Evolutionary conservation across 805 yeast species (phyloP).

Genomic region (Ogataea neopini): DNA sequence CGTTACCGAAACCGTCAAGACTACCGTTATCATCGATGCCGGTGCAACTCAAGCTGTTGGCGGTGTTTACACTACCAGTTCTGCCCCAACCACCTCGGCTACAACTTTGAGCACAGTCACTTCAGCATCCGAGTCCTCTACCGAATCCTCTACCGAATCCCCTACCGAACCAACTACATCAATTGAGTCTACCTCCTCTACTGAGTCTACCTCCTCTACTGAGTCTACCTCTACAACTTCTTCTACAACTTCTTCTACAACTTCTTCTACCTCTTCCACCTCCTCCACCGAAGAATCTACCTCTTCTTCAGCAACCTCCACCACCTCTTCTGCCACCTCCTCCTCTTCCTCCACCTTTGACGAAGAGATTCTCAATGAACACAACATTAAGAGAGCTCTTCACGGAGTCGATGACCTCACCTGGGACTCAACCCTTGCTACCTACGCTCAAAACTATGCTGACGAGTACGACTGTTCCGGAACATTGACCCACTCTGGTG

Average conservation of each 20-base stretch:
- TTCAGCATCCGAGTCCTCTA: slow-evolving; percentile 9
- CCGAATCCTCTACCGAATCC: too few relatives aligned
- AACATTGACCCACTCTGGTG: slow-evolving; percentile 59
- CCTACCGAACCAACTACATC: slow-evolving; percentile 6
- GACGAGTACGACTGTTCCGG: slow-evolving; percentile 58
- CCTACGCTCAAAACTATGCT: slow-evolving; percentile 62
- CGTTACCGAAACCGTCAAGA: slow-evolving; percentile 27
- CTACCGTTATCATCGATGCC: slow-evolving; percentile 26
- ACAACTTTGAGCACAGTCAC: slow-evolving; percentile 9
- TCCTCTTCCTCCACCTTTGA: slow-evolving; percentile 25
- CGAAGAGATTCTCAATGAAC: slow-evolving; percentile 51
- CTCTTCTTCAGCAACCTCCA: slow-evolving; percentile 19
- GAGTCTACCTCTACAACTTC: slow-evolving; percentile 12
- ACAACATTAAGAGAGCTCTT: slow-evolving; percentile 58
- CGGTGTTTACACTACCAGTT: slow-evolving; percentile 8
- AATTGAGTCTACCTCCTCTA: slow-evolving; percentile 18
- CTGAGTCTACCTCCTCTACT: slow-evolving; percentile 20
- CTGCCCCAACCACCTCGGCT: slow-evolving; percentile 9
- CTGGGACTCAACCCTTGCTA: slow-evolving; percentile 57
- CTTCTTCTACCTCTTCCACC: slow-evolving; percentile 20
- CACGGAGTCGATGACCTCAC: slow-evolving; percentile 52
- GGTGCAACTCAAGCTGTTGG: slow-evolving; percentile 24
- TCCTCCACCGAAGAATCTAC: slow-evolving; percentile 22
- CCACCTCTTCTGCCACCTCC: slow-evolving; percentile 23
- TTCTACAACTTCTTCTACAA: slow-evolving; percentile 18